Base-by-base conservation (phyloP, 352 stramenopile genomes). In the Phytophthora pseudosyringae region DNA sequence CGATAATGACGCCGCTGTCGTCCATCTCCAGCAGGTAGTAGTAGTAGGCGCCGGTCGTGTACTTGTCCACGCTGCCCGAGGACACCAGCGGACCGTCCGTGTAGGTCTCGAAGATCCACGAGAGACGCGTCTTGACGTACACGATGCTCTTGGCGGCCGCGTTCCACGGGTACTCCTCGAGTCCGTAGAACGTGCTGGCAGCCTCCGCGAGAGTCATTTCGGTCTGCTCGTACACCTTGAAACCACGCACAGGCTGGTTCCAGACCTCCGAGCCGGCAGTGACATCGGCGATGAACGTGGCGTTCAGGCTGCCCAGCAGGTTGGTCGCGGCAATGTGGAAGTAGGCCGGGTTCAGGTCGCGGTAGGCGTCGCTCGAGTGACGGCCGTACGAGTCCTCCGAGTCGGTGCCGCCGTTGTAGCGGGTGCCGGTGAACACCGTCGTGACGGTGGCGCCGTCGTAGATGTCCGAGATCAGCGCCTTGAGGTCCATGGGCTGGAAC, bases 241-340 rank as follows among this genome's bases (percentile, higher is more conserved):
- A 88, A 36, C 66, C 72, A 32, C 59, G 52, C 35, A 89, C 69
- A 3, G 80, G 78, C 43, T 83, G 75, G 67, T 89, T 89, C 69
- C 74, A 86, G 21, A 88, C 78, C 45, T 78, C 61, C 0, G 43
- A 49, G 5, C 63, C 67, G 16, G 71, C 67, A 2, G 66, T 65
- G 13, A 83, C 62, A 54, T 89, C 80, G 3, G 71, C 56, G 13
- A 86, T 63, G 54, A 86, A 80, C 0, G 75, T 67, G 13, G 73
- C 36, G 25, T 79, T 76, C 18, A 80, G 57, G 3, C 61, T 64
- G 5, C 69, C 75, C 3, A 89, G 52, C 4, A 86, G 29, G 54
- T 86, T 89, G 4, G 70, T 21, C 43, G 77, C 46, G 15, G 65
- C 73, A 25, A 81, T 71, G 61, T 84, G 76, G 59, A 84, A 78